Evolutionary conservation across 768 basidiomycete genomes (phyloP).

Genomic region (Phylloporus sp.): DNA sequence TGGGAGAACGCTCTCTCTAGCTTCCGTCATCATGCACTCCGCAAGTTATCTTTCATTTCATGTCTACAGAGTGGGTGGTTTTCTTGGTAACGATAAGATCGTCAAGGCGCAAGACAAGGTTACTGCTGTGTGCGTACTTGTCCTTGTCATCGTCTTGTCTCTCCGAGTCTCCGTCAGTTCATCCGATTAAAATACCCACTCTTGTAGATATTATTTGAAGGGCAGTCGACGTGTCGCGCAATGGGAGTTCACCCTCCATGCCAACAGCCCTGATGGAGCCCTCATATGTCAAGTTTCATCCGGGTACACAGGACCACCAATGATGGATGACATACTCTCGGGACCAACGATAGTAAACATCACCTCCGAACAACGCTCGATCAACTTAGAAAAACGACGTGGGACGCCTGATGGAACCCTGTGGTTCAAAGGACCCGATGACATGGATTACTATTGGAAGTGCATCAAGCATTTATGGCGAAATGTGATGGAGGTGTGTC

Average conservation of each 20-base stretch:
- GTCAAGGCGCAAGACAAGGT: constrained; percentile 24
- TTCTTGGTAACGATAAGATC: constrained; percentile 24
- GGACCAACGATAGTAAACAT: constrained; percentile 15
- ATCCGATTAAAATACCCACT: neutral
- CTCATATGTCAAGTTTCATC: constrained; percentile 18
- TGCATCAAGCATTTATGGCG: constrained; percentile 8
- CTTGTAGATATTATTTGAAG: constrained; percentile 23
- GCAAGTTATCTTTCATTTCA: constrained; percentile 19
- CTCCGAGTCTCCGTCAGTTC: neutral
- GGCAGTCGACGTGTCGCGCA: constrained; percentile 9
- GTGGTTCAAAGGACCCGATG: constrained; percentile 25
- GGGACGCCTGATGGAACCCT: constrained; percentile 4
- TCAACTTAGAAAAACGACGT: neutral
- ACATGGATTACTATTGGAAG: constrained; percentile 22
- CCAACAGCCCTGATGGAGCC: constrained; percentile 6
- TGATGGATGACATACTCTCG: constrained; percentile 1
- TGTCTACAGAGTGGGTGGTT: constrained; percentile 22
- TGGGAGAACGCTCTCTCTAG: neutral
- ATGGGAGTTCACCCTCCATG: neutral
- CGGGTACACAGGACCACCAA: constrained; percentile 17
- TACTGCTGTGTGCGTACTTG: constrained; percentile 15
- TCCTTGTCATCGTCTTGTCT: neutral
- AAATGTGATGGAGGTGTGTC: constrained; percentile 22
- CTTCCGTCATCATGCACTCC: neutral
- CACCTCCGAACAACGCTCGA: constrained; percentile 2